Evolutionary conservation across 2,329 filamentous ascomycete genomes (phyloP), one percentile per base, ranked within the genome.

Genomic region (Teratosphaeriaceae sp.): DNA sequence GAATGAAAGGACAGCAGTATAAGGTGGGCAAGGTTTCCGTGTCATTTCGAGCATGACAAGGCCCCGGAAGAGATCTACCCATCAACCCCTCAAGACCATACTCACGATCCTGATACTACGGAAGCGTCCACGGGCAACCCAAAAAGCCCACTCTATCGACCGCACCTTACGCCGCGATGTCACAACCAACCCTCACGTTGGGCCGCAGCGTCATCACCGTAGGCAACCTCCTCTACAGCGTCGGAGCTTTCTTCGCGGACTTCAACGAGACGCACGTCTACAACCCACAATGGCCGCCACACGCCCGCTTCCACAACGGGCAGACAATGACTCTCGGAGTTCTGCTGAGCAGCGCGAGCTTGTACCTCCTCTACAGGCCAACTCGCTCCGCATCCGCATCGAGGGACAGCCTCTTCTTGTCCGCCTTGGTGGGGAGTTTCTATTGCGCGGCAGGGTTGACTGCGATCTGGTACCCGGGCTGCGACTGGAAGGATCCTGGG

Each of bases 321-420:
- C 35, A 75, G 53, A 75, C 71, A 7, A 73, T 75, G 70, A 64
- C 63, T 1, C 64, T 71, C 38, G 70, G 70, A 1, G 50, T 70
- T 0, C 43, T 62, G 9, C 61, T 72, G 8, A 64, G 65, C n/a
- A 40, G 64, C 4, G 42, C 58, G 1, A 66, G 62, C 7, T 44
- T 67, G 0, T 72, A 66, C 49, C 67, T 63, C 40, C 51, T 59
- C 4, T 65, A 52, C 44, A 52, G 57, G 18, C 51, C 50, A 21
- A 48, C 41, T 22, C 22, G 31, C 18, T 15, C 31, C 5, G 3
- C 15, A 13, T 6, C 18, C 2, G 44, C 39, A 29, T 44, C 37
- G 2, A 51, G 35, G 33, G 49, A 49, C 41, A 56, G 46, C 46
- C 52, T 53, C 37, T 59, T 62, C 20, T 56, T 53, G 1, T 64